Evolutionary conservation across 1,284 basidiomycete genomes (phyloP), one percentile per base, ranked within the genome.

Genomic region (Trametes sp.): DNA sequence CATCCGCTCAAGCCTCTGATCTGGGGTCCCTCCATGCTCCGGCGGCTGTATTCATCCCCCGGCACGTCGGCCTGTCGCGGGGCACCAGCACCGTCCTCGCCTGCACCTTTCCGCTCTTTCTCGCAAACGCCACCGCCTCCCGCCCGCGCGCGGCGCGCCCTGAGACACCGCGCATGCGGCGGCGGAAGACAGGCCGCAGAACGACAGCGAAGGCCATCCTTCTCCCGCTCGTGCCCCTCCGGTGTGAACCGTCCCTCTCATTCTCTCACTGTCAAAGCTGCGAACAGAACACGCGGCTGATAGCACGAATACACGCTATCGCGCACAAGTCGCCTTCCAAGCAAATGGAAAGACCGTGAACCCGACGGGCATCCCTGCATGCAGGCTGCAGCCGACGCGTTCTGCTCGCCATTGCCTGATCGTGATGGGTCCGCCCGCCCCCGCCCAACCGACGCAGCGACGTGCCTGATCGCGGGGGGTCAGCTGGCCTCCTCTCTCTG

Each of bases 1-100:
- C 58, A 59, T 59, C 45, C 44, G 42, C 42, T 23, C 36, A 41
- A 31, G 51, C 51, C 57, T 59, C 58, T 59, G 58, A 59, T 59
- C 44, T 59, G 58, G 58, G 58, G 58, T 59, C 16, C 51, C 42
- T 59, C 51, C 51, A 48, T 59, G 33, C 51, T 59, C 58, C 58
- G 58, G 58, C 58, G 51, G 33, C 45, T 59, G 52, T 48, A 41
- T 48, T 54, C 58, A 46, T 54, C 44, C 52, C 33, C 51, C 58
- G 58, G 51, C 58, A 29, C 33, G 42, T 49, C 58, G 58, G 58
- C 51, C 33, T 48, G 19, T 44, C 57, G 48, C 48, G 48, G 48
- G 10, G 23, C 23, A 14, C 16, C 49, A 45, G 29, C 48, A 26
- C 56, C 35, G 38, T 36, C 33, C 36, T 19, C 26, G 21, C 29